phyloP scores from a whole-genome alignment of 805 yeast genomes.

The Tetrapisispora taiwanensis region DNA sequence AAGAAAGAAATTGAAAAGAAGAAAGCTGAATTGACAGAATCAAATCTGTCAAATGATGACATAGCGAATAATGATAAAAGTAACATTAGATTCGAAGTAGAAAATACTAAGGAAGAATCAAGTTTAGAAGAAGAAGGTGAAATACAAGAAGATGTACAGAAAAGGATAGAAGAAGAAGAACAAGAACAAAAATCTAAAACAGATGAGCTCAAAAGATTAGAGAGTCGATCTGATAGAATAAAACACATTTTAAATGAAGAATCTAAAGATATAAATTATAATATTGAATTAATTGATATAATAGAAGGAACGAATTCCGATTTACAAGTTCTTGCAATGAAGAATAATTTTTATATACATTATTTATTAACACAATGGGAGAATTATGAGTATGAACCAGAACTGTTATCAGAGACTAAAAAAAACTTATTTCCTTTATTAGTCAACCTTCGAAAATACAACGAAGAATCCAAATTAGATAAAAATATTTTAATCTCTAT shows the following conservation, averaged over 20 bases:
- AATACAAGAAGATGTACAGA: not conserved
- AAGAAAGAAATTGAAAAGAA: conserved; percentile 41
- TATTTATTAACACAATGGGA: conserved; percentile 32
- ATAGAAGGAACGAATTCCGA: not conserved
- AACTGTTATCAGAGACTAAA: conserved; percentile 38
- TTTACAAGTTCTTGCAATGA: conserved; percentile 26
- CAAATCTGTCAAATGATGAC: not conserved
- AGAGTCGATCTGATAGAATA: not conserved
- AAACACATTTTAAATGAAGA: not conserved
- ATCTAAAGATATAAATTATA: not conserved
- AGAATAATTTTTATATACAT: conserved; percentile 35
- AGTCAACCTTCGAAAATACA: conserved; percentile 40
- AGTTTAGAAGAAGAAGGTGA: not conserved
- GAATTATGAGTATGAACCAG: conserved; percentile 12
- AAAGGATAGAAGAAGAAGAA: not conserved
- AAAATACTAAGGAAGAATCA: not conserved
- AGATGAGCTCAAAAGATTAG: conserved; percentile 7
- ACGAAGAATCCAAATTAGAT: conserved; percentile 17
- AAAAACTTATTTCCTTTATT: conserved; percentile 42
- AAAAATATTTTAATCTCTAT: conserved; percentile 41
- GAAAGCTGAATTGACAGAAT: conserved; percentile 9
- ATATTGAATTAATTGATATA: not conserved
- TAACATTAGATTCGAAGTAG: not conserved
- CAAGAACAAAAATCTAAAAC: not conserved
- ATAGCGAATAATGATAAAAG: not conserved